Percentiles rank a stretch among this genome's conserved stretches.
phyloP scores from a whole-genome alignment of 768 basidiomycete species.

The Podaxis sp. region DNA sequence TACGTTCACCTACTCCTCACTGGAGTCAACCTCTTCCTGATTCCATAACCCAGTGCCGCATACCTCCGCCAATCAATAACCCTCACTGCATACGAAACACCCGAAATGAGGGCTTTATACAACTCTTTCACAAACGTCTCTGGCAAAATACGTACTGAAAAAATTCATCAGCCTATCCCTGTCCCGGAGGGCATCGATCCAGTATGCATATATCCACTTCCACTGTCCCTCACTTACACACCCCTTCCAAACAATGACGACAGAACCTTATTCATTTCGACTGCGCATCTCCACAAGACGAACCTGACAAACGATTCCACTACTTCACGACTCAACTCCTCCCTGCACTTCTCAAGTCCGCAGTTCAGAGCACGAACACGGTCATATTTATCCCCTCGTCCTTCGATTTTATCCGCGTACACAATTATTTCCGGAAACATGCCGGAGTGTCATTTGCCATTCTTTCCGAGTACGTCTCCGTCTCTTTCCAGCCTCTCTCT shows the following conservation, averaged over 20 bases:
- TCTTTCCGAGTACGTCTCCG: constrained; percentile 76
- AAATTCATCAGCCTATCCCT: constrained; percentile 66
- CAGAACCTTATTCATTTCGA: constrained; percentile 80
- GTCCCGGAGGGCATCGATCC: constrained; percentile 86
- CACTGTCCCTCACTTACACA: not conserved
- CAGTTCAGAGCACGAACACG: constrained; percentile 88
- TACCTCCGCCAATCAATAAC: constrained; percentile 90
- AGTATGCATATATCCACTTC: constrained; percentile 38
- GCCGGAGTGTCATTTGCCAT: constrained; percentile 72
- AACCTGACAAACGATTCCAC: constrained; percentile 83
- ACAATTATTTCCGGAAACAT: constrained; percentile 79
- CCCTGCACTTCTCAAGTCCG: constrained; percentile 83
- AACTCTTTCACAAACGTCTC: constrained; percentile 81
- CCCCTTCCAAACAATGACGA: not conserved
- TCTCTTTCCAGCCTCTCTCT: not conserved
- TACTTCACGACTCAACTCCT: constrained; percentile 89
- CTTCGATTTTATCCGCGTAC: constrained; percentile 92
- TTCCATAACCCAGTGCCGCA: constrained; percentile 51
- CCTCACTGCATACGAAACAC: constrained; percentile 83
- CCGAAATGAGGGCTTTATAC: constrained; percentile 82
- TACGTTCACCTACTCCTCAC: constrained; percentile 27
- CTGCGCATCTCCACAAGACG: constrained; percentile 64
- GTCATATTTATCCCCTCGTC: constrained; percentile 91
- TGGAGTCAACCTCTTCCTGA: not conserved
- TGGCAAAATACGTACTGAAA: constrained; percentile 75